Conservation (phyloP, 805 yeast species). For the Barnettozyma vustinii region DNA sequence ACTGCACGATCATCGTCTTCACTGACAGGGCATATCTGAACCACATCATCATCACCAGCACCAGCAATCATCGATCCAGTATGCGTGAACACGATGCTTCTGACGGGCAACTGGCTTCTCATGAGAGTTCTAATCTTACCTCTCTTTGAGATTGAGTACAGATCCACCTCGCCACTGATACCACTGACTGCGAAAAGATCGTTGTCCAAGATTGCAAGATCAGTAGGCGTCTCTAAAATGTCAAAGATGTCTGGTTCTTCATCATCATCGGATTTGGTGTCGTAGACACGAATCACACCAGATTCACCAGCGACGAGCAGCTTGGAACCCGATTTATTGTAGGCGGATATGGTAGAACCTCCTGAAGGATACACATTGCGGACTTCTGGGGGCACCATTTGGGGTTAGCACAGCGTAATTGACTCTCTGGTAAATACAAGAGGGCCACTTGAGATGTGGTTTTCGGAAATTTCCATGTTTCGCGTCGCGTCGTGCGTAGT, state of each 20-base stretch:
- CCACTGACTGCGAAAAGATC: constrained; percentile 21
- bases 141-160: constrained; percentile 17
- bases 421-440: not conserved
- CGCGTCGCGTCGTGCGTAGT: not conserved
- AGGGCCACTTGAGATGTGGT: not conserved
- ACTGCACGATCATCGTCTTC: constrained; percentile 18
- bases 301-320: constrained; percentile 21
- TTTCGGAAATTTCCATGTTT: too few species aligned
- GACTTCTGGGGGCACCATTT: not conserved
- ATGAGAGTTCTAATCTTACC: constrained; percentile 12
- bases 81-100: constrained; percentile 54
- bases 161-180: constrained; percentile 20
- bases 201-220: constrained; percentile 12
- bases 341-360: constrained; percentile 16
- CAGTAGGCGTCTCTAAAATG: constrained; percentile 20
- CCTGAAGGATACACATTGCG: constrained; percentile 22
- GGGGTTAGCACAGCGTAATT: not conserved
- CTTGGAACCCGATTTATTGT: constrained; percentile 16
- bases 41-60: constrained; percentile 64
- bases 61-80: constrained; percentile 52
- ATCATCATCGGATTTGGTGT: constrained; percentile 14
- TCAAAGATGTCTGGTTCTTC: constrained; percentile 24
- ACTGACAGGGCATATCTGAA: constrained; percentile 41
- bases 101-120: constrained; percentile 30
- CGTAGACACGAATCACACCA: constrained; percentile 21